Evolutionary conservation across 2,329 filamentous ascomycete species (phyloP).

Genomic region (Aspergillus cejpii): DNA sequence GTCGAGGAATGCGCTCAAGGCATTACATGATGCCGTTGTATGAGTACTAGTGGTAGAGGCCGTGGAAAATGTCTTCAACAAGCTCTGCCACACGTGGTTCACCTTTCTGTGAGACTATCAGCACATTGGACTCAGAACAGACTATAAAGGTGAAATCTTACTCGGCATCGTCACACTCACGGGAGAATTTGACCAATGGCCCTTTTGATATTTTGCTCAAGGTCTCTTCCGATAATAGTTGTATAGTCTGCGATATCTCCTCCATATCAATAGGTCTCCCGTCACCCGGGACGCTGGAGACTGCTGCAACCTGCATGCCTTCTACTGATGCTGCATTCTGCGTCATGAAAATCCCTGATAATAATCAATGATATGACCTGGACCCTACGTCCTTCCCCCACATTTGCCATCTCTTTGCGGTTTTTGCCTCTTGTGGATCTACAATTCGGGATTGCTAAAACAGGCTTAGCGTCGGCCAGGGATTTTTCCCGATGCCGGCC

Average conservation of each 20-base stretch:
- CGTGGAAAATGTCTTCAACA: constrained; percentile 38
- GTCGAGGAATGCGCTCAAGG: constrained; percentile 41
- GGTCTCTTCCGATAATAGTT: constrained; percentile 31
- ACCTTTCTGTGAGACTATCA: constrained; percentile 25
- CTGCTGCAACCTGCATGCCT: constrained; percentile 14
- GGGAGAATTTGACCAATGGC: constrained; percentile 30
- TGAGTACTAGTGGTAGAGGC: constrained; percentile 36
- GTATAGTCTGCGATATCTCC: constrained; percentile 29
- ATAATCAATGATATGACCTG: neutral
- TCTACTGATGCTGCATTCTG: constrained; percentile 3
- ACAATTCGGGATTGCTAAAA: constrained; percentile 22
- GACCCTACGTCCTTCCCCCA: constrained; percentile 18
- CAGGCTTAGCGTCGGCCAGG: constrained; percentile 23
- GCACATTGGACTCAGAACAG: constrained; percentile 7
- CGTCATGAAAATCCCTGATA: neutral
- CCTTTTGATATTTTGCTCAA: constrained; percentile 33
- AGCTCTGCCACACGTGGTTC: constrained; percentile 33
- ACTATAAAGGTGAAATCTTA: constrained; percentile 18
- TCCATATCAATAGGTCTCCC: constrained; percentile 23
- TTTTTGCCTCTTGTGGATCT: constrained; percentile 26
- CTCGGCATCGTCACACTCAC: constrained; percentile 28
- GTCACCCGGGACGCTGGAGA: constrained; percentile 10
- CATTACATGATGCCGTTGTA: constrained; percentile 40
- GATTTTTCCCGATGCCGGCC: constrained; percentile 16
- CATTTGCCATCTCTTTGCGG: constrained; percentile 22